Base-by-base conservation (phyloP, 805 yeast genomes). In the Debaryomyces prosopidis region DNA sequence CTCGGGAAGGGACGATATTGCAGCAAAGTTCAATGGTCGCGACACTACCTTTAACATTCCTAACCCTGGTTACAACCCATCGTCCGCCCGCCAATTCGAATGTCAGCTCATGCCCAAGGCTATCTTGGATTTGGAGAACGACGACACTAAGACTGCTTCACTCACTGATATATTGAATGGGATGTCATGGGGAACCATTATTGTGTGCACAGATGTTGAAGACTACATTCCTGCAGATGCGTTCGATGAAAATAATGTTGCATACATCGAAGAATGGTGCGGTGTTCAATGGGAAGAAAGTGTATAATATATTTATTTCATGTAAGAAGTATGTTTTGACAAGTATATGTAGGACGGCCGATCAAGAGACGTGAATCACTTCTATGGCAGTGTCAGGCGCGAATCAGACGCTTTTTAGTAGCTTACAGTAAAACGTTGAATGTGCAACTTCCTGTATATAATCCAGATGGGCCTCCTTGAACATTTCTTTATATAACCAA, bases 131-230 rank as follows among this genome's bases (percentile, higher is more conserved):
- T 73, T 94, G 37, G 97, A 92, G 60, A 73, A 72, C 36, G 57
- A 68, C 54, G 50, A 49, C 10, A 47, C 51, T 3, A 44, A 42
- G 16, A 47, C 51, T 26, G 52, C 50, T 5, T 49, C 49, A 32
- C 53, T 60, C 5, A 58, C 63, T 46, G 75, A 64, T 55, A 69
- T 87, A 2, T 55, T 77, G 36, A 81, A 81, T 30, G 97, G 98
- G 10, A 92, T 92, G 96, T 95, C 92, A 50, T 94, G 99, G 99
- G 98, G 97, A 1, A 87, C 98, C 0, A 87, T 94, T 26, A 69
- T 89, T 19, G 87, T 92, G 1, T 87, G 84, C 35, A 88, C 97
- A 0, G 90, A 88, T 53, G 65, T 67, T 6, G 84, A 81, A 51
- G 95, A 88, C 59, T 80, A 70, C 49, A 65, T 73, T 12, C 84